A percentile compares a stretch with the other conserved stretches of the same genome.
Conservation (phyloP, 2,329 filamentous ascomycete species). For the Monosporascus cannonballus region DNA sequence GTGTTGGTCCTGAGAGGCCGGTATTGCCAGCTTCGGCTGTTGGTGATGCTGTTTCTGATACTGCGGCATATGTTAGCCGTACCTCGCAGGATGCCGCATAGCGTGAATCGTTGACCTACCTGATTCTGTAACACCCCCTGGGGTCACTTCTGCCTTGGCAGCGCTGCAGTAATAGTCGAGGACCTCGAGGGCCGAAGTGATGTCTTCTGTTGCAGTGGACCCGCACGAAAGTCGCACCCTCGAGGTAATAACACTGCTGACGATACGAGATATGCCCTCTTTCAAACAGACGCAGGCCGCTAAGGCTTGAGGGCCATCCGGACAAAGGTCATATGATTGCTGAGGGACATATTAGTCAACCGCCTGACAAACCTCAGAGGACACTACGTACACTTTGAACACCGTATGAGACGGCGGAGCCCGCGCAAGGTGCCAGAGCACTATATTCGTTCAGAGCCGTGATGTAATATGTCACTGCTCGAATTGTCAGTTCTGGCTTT, state of each 20-base stretch:
- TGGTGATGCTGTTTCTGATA: conserved; percentile 20
- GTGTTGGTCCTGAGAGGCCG: conserved; percentile 7
- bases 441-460: conserved; percentile 43
- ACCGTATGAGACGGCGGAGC: conserved; percentile 35
- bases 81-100: conserved; percentile 4
- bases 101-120: conserved; percentile 6
- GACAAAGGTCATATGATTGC: conserved; percentile 37
- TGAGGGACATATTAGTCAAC: conserved; percentile 11
- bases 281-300: conserved; percentile 49
- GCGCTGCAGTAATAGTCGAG: conserved; percentile 46
- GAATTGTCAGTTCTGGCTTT: background rate
- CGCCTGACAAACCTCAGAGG: background rate
- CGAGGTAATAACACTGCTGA: conserved; percentile 39
- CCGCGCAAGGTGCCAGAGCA: conserved; percentile 38
- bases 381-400: conserved; percentile 31
- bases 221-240: conserved; percentile 38
- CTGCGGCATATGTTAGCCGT: conserved; percentile 13
- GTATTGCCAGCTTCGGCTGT: conserved; percentile 9
- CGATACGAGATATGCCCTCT: conserved; percentile 35
- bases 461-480: conserved; percentile 47
- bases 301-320: conserved; percentile 39
- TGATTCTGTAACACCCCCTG: conserved; percentile 36
- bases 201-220: conserved; percentile 35
- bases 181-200: conserved; percentile 40
- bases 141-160: conserved; percentile 33